Base-by-base conservation (phyloP, 805 yeast species). In the Sugiyamaella americana region DNA sequence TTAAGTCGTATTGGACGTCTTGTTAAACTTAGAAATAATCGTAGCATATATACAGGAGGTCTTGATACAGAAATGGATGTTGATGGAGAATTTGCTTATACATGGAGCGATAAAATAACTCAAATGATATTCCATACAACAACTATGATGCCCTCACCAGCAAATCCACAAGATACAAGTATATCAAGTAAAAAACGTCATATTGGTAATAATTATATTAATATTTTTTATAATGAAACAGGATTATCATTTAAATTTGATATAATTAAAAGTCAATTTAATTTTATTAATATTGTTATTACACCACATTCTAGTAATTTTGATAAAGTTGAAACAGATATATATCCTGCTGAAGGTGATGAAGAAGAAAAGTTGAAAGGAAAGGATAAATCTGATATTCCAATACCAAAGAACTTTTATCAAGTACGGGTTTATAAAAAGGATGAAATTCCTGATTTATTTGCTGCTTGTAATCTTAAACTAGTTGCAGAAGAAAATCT, bases 201-300 rank as follows among this genome's bases (percentile, higher is more conserved):
- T 60, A 83, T 87, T 52, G 96, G 96, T 5, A 87, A 87, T 65
- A 76, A 87, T 59, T 81, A 79, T 61, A 93, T 87, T 47, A 84
- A 82, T 58, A 78, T 87, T 20, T 87, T 75, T 60, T 88, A 80
- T 68, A 86, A 87, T 58, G 95, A 87, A 56, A 78, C 87, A 2
- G 79, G 80, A 0, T 62, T 64, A 3, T 76, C 79, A 2, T 85
- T 84, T 64, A 78, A 82, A 50, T 83, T 85, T 67, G 83, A 83
- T 56, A 63, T 78, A 37, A 77, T 87, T 51, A 74, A 76, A 61
- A 77, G 87, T 10, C 95, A 87, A 64, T 87, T 87, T 71, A 87
- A 83, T 55, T 87, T 87, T 61, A 71, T 88, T 60, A 84, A 82
- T 54, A 78, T 87, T 51, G 94, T 86, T 32, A 78, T 87, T 22